Evolutionary conservation across 2,329 filamentous ascomycete species (phyloP).

Genomic region (Fusarium globosum): DNA sequence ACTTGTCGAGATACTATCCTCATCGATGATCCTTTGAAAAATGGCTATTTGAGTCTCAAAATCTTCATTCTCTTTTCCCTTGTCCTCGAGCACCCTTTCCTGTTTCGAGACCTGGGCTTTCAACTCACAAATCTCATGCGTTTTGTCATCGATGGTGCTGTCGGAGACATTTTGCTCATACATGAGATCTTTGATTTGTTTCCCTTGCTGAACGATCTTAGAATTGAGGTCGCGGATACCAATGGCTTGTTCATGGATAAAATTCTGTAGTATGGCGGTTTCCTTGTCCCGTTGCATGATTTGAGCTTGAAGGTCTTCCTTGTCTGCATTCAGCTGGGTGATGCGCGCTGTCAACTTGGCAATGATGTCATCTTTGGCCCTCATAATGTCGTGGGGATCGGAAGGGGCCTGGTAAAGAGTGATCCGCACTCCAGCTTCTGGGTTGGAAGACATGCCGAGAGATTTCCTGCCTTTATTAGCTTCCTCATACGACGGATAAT

Average conservation of each 20-base stretch:
- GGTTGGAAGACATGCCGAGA: background rate
- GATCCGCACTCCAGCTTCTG: background rate
- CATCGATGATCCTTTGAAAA: background rate
- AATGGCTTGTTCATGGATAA: background rate
- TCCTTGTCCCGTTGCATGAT: background rate
- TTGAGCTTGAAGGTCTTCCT: background rate
- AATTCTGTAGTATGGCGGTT: background rate
- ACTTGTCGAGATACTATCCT: background rate
- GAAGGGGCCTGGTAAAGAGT: background rate
- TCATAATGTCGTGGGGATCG: background rate
- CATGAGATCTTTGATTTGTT: background rate
- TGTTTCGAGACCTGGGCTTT: background rate
- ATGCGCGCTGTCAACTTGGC: background rate
- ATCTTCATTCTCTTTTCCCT: background rate
- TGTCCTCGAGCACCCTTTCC: background rate
- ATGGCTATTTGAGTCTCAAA: background rate
- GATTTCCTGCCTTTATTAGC: background rate
- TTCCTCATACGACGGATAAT: no score
- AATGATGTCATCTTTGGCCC: background rate
- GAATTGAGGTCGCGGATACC: background rate
- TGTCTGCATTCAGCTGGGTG: background rate
- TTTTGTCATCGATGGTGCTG: background rate
- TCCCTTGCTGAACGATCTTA: background rate
- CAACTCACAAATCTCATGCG: background rate
- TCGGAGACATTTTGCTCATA: background rate